Evolutionary conservation across 768 basidiomycete species (phyloP), one percentile per base, ranked within the genome.

Genomic region (Punctularia strigosozonata): DNA sequence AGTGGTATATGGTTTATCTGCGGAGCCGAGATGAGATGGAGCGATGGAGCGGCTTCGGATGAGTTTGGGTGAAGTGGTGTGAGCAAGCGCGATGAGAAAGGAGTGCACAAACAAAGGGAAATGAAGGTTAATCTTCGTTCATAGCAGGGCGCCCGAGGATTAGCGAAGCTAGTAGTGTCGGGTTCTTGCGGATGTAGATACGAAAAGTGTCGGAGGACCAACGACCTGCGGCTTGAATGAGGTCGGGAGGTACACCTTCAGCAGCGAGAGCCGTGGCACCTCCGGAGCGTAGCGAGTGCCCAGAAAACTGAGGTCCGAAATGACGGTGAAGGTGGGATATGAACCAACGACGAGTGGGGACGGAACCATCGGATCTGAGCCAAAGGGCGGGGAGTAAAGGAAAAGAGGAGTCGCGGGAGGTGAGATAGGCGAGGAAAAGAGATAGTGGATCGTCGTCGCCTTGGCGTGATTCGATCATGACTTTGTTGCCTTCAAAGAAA

Each of bases 121-220:
- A n/a, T n/a, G n/a, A n/a, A n/a, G n/a, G n/a, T n/a, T n/a, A n/a
- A n/a, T n/a, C n/a, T n/a, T n/a, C n/a, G n/a, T n/a, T n/a, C n/a
- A n/a, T n/a, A n/a, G n/a, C n/a, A n/a, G n/a, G n/a, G n/a, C n/a
- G n/a, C n/a, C 33, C 33, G 33, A 34, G 20, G 33, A 50, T 33
- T 31, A 56, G 48, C 5, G 48, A 47, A 19, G 53, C 54, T 0
- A 65, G 39, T 3, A 67, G 19, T 1, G 50, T 51, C 17, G 63
- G 63, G 36, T 66, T 46, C 37, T 65, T 57, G 3, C 63, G 52
- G n/a, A 69, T 61, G 46, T 69, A 68, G 20, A 54, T 47, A 22
- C 52, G 46, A 41, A 53, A 68, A 0, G 61, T 43, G 1, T 55
- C 47, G 0, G 62, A 65, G 0, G 60, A 41, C 67, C 68, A 69